Base-by-base conservation (phyloP, 257 asterid species). In the Lantana camara region DNA sequence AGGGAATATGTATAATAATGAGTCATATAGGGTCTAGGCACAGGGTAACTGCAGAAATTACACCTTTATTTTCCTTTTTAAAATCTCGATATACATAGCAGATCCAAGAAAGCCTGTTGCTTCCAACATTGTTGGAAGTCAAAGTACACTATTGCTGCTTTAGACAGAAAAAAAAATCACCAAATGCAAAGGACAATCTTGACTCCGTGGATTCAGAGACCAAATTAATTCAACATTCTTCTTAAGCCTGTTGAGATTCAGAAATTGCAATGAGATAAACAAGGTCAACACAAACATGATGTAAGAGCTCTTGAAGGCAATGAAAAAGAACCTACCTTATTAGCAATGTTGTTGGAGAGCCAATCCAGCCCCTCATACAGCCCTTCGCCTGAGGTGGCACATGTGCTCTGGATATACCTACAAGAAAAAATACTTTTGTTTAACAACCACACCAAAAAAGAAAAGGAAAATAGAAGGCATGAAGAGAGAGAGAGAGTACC, bases 391-490 rank as follows among this genome's bases (percentile, higher is more conserved):
- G 84, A 74, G 16, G 83, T 79, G 19, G 83, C 80, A 59, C 84
- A 79, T 9, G 84, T 75, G 66, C 81, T 79, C 77, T 79, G 81
- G 53, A 79, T 79, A 53, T 79, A 77, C 79, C 82, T 77, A 45
- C 46, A 70, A 60, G 15, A 55, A 46, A 27, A 27, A 27, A 27
- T 27, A 27, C 32, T 27, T 27, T 27, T 27, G 32, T 27, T 27
- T 27, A 27, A 27, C 13, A 7, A 7, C 42, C 42, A 3, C 9
- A 37, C 42, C 42, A 3, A 35, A 7, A 27, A 27, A 27, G 32
- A 27, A 27, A 27, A 5, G 5, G 32, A 27, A 27, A 27, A 27
- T 2, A 2, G 9, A 35, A 35, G 9, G 7, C 4, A 35, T 7
- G 9, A 3, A 10, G 54, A 27, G 23, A 42, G 56, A 22, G 60